Evolutionary conservation across 768 basidiomycete genomes (phyloP).

Genomic region (Calocybe indica): DNA sequence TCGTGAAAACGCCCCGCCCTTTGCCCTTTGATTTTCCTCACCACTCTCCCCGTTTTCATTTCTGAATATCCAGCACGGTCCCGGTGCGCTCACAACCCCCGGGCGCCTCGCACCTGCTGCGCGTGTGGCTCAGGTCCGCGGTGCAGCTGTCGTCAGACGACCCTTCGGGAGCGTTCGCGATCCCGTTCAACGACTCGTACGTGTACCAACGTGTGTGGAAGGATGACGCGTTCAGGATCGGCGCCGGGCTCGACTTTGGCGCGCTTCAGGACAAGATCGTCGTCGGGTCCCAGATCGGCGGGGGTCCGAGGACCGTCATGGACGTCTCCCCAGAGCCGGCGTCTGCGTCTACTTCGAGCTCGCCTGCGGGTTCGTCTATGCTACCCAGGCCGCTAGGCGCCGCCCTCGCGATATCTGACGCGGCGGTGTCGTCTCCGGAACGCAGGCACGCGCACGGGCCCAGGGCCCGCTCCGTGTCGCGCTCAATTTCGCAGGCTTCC

Average conservation of each 20-base stretch:
- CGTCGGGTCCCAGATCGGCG: slow-evolving; percentile 38
- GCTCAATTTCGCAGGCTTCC: no score
- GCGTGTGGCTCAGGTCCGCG: slow-evolving; percentile 56
- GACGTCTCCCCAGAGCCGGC: no score
- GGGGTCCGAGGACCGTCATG: slow-evolving; percentile 29
- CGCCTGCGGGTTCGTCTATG: no score
- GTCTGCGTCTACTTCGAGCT: no score
- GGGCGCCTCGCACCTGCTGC: slow-evolving; percentile 56
- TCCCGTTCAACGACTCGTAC: slow-evolving; percentile 42
- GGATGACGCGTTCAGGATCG: slow-evolving; percentile 55
- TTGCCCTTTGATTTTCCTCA: background rate
- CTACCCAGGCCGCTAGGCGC: no score
- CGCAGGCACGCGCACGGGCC: no score
- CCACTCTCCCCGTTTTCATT: slow-evolving; percentile 3
- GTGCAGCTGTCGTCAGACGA: slow-evolving; percentile 23
- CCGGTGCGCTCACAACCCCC: slow-evolving; percentile 47
- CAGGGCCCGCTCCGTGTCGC: no score
- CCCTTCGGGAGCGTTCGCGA: slow-evolving; percentile 21
- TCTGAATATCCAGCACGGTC: slow-evolving; percentile 36
- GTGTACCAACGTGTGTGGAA: slow-evolving; percentile 66
- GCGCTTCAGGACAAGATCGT: slow-evolving; percentile 41
- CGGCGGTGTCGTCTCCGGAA: no score
- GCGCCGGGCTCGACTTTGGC: slow-evolving; percentile 49
- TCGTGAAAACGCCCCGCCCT: background rate
- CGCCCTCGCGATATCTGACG: no score